Conservation (phyloP, 768 basidiomycete genomes). For the Suillus brevipes region DNA sequence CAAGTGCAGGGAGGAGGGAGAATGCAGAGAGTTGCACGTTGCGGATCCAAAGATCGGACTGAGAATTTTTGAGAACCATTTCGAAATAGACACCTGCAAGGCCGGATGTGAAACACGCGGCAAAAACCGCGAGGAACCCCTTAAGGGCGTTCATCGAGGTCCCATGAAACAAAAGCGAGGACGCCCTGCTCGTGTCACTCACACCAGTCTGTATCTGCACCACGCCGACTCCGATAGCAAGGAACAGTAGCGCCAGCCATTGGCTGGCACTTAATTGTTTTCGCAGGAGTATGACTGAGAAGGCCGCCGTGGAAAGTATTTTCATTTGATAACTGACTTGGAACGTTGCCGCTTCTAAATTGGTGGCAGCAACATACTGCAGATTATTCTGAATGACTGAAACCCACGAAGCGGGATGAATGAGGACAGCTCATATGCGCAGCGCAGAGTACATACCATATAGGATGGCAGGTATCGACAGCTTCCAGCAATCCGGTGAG, state of each 20-base stretch:
- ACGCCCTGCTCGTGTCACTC: slow-evolving; percentile 25
- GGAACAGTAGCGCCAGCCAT: slow-evolving; percentile 83
- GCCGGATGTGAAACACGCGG: slow-evolving; percentile 93
- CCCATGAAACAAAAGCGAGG: slow-evolving; percentile 31
- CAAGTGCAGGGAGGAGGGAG: slow-evolving; percentile 84
- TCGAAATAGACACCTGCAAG: slow-evolving; percentile 98
- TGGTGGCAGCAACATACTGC: slow-evolving; percentile 92
- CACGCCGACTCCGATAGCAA: slow-evolving; percentile 86
- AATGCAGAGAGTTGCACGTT: slow-evolving; percentile 96
- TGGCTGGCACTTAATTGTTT: slow-evolving; percentile 71
- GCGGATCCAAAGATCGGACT: slow-evolving; percentile 91
- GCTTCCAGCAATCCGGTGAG: slow-evolving; percentile 93
- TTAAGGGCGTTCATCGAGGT: slow-evolving; percentile 78
- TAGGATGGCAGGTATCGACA: slow-evolving; percentile 94
- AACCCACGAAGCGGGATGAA: slow-evolving; percentile 11
- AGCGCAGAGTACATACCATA: slow-evolving; percentile 53
- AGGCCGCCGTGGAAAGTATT: slow-evolving; percentile 90
- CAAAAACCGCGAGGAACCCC: slow-evolving; percentile 86
- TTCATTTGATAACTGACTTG: slow-evolving; percentile 98
- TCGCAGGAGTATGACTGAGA: slow-evolving; percentile 80
- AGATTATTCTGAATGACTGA: slow-evolving; percentile 91
- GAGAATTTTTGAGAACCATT: slow-evolving; percentile 91
- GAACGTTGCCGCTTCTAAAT: slow-evolving; percentile 93
- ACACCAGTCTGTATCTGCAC: slow-evolving; percentile 74
- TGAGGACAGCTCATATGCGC: not conserved